phyloP scores from a whole-genome alignment of 2,329 filamentous ascomycete genomes.

The Pseudocercospora musae region DNA sequence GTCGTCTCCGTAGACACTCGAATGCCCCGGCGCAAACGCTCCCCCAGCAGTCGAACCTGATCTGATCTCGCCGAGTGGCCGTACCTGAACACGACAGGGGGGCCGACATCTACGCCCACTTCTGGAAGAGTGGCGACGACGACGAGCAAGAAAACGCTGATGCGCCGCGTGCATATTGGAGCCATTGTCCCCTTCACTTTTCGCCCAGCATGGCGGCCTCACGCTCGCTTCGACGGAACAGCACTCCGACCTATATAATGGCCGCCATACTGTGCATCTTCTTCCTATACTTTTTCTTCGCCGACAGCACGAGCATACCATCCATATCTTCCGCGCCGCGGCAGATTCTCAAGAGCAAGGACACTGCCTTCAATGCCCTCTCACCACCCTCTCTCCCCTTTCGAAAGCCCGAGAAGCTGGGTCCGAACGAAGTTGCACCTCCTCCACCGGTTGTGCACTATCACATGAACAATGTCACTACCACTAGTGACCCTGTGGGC shows the following conservation, averaged over 20 bases:
- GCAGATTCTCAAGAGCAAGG: conserved; percentile 49
- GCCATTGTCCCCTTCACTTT: not conserved
- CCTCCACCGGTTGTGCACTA: conserved; percentile 89
- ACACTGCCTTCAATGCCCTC: conserved; percentile 64
- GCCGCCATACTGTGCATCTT: conserved; percentile 67
- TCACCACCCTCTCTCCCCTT: conserved; percentile 73
- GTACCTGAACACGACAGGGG: too few species aligned
- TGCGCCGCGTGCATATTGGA: not conserved
- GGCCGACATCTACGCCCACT: not conserved
- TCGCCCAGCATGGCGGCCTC: conserved; percentile 52
- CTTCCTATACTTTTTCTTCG: conserved; percentile 50
- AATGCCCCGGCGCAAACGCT: not conserved
- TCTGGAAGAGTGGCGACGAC: not conserved
- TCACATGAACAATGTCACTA: conserved; percentile 91
- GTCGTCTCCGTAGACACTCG: not conserved
- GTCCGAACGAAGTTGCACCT: conserved; percentile 52
- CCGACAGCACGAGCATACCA: conserved; percentile 61
- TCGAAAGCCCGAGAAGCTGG: conserved; percentile 60
- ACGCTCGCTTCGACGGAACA: conserved; percentile 74
- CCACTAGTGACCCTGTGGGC: conserved; percentile 68
- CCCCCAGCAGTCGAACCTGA: not conserved
- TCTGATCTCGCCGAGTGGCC: too few species aligned
- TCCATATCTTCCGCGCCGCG: conserved; percentile 45
- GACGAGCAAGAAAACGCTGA: not conserved
- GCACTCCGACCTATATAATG: conserved; percentile 70